phyloP scores from a whole-genome alignment of 116 monocot genomes.

The Iris pallida region DNA sequence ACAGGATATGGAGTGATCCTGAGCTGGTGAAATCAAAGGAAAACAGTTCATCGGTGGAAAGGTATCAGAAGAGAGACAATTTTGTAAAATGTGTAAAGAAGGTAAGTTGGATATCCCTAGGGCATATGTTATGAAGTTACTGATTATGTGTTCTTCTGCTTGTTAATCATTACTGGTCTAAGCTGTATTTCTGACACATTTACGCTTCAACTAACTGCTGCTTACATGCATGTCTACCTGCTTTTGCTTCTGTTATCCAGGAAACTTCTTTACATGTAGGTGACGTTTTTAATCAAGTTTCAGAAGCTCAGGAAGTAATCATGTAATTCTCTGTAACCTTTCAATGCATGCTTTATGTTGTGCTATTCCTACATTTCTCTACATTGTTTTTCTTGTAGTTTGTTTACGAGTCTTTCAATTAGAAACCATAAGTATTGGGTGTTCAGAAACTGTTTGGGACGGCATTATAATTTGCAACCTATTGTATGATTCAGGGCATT shows the following conservation, averaged over 20 bases:
- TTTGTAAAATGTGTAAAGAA: slow-evolving; percentile 36
- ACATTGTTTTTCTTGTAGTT: neutral
- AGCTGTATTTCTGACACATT: no score
- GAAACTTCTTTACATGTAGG: slow-evolving; percentile 12
- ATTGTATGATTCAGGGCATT: slow-evolving; percentile 35
- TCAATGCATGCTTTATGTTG: neutral
- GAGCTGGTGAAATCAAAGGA: slow-evolving; percentile 24
- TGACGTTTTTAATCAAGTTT: slow-evolving; percentile 49
- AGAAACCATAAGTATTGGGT: neutral
- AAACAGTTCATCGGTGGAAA: slow-evolving; percentile 10
- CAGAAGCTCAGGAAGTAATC: slow-evolving; percentile 54
- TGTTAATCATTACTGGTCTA: neutral
- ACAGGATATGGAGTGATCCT: slow-evolving; percentile 43
- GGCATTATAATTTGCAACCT: neutral
- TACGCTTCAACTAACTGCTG: no score
- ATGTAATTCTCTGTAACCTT: slow-evolving; percentile 30
- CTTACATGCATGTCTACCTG: neutral
- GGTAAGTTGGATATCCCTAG: slow-evolving; percentile 5
- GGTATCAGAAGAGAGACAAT: slow-evolving; percentile 7
- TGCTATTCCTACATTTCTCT: neutral
- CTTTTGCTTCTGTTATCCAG: slow-evolving; percentile 18
- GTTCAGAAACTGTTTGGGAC: neutral
- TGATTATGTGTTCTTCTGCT: no score
- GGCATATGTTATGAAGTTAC: no score
- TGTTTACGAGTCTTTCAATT: neutral